phyloP scores from a whole-genome alignment of 2,329 filamentous ascomycete genomes.

The Aspergillus nomiae region DNA sequence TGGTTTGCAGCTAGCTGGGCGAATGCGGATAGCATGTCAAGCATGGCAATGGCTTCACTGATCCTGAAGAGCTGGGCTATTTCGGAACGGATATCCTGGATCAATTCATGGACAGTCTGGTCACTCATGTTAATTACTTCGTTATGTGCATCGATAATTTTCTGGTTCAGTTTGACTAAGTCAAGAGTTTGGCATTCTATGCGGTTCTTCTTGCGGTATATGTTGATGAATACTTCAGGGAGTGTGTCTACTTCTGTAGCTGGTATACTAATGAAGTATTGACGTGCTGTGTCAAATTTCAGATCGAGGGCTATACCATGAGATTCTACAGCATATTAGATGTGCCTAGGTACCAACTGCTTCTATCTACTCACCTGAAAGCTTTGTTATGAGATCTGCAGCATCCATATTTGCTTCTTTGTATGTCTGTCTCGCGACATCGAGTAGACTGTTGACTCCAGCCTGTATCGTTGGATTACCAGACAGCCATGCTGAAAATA shows the following conservation, averaged over 20 bases:
- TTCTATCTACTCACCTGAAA: slow-evolving; percentile 58
- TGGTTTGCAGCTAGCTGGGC: slow-evolving; percentile 69
- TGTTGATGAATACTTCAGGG: slow-evolving; percentile 76
- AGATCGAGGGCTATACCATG: slow-evolving; percentile 65
- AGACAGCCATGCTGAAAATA: not conserved
- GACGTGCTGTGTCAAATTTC: slow-evolving; percentile 74
- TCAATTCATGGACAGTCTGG: slow-evolving; percentile 69
- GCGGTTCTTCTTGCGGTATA: slow-evolving; percentile 68
- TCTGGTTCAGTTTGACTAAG: slow-evolving; percentile 76
- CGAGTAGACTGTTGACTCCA: slow-evolving; percentile 80
- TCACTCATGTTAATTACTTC: slow-evolving; percentile 86
- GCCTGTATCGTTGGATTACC: slow-evolving; percentile 50
- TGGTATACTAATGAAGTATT: slow-evolving; percentile 75
- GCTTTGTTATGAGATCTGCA: slow-evolving; percentile 66
- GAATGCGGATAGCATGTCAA: slow-evolving; percentile 84
- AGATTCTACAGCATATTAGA: slow-evolving; percentile 48
- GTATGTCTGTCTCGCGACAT: slow-evolving; percentile 85
- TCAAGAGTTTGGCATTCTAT: slow-evolving; percentile 87
- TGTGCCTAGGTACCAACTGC: not conserved
- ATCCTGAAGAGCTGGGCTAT: slow-evolving; percentile 77
- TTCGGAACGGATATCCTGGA: slow-evolving; percentile 70
- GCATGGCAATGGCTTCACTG: slow-evolving; percentile 80
- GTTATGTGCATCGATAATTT: slow-evolving; percentile 77
- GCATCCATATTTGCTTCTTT: slow-evolving; percentile 84
- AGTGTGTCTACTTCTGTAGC: slow-evolving; percentile 63